These are phyloP conservation scores for Metrosideros polymorpha DNA, from an alignment of 441 rosid genomes.

Conservation along the genomic window DNA sequence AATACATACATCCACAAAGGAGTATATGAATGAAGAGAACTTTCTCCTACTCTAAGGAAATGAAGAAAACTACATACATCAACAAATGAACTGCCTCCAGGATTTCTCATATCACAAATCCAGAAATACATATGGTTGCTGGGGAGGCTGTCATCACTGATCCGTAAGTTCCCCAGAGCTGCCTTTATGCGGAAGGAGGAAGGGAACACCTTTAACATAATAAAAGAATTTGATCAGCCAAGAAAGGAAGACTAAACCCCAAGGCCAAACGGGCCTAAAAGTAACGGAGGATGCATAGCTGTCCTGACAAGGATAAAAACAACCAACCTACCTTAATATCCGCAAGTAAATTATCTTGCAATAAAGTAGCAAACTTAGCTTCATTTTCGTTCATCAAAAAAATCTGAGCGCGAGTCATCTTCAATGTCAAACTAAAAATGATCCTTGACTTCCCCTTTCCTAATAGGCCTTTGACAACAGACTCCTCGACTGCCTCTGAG, in stretches of 20 bases:
- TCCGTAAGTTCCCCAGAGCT: slow-evolving; percentile 84
- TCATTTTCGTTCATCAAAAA: slow-evolving; percentile 91
- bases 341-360: slow-evolving; percentile 82
- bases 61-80: slow-evolving; percentile 46
- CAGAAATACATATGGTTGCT: slow-evolving; percentile 76
- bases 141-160: slow-evolving; percentile 97
- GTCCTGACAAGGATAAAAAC: neutral
- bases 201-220: slow-evolving; percentile 71
- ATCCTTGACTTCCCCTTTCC: slow-evolving; percentile 96
- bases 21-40: neutral
- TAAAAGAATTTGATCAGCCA: slow-evolving; percentile 10
- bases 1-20: neutral
- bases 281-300: neutral
- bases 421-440: slow-evolving; percentile 68
- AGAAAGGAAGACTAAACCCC: neutral
- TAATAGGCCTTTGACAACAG: slow-evolving; percentile 74
- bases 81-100: slow-evolving; percentile 96
- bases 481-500: slow-evolving; percentile 26
- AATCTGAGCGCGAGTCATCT: slow-evolving; percentile 93
- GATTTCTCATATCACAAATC: slow-evolving; percentile 99
- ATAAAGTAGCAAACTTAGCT: slow-evolving; percentile 79
- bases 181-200: slow-evolving; percentile 92
- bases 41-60: neutral
- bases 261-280: neutral
- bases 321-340: slow-evolving; percentile 71